These are phyloP conservation scores for Syzygium grande DNA, from an alignment of 345 rosid species.

Conservation along the genomic window DNA sequence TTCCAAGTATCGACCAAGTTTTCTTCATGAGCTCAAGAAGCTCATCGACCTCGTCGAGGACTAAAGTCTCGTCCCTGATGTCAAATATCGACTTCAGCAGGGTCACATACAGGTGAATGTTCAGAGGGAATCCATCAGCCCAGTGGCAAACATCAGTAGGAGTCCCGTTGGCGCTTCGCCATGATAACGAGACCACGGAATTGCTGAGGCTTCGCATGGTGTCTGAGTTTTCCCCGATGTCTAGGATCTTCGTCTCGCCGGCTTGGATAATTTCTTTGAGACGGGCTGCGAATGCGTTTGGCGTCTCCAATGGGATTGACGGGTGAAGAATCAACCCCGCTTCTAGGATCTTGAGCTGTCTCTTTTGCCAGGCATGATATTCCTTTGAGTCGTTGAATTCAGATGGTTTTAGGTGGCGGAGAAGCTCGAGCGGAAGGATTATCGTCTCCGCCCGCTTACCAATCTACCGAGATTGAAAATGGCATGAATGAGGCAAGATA, in stretches of 20 bases:
- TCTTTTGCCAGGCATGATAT: constrained; percentile 76
- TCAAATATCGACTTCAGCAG: constrained; percentile 73
- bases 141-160: constrained; percentile 80
- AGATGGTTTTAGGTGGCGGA: constrained; percentile 70
- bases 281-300: constrained; percentile 44
- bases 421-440: constrained; percentile 81
- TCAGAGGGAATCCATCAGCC: constrained; percentile 93
- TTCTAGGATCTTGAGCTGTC: constrained; percentile 75
- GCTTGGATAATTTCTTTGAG: constrained; percentile 50
- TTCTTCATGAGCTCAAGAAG: constrained; percentile 81
- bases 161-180: constrained; percentile 56
- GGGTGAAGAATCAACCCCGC: constrained; percentile 73
- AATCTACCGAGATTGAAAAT: background rate
- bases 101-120: constrained; percentile 50
- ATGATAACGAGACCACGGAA: constrained; percentile 57
- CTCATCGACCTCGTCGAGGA: constrained; percentile 88
- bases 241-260: constrained; percentile 37
- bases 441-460: constrained; percentile 82
- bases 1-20: constrained; percentile 84
- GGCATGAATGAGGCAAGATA: background rate
- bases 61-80: constrained; percentile 63
- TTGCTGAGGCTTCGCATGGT: constrained; percentile 60
- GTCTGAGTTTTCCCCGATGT: constrained; percentile 66
- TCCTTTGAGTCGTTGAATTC: constrained; percentile 67
- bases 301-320: constrained; percentile 52